Conservation (phyloP, 495 filamentous ascomycete genomes). For the Parathielavia hyrcaniae region DNA sequence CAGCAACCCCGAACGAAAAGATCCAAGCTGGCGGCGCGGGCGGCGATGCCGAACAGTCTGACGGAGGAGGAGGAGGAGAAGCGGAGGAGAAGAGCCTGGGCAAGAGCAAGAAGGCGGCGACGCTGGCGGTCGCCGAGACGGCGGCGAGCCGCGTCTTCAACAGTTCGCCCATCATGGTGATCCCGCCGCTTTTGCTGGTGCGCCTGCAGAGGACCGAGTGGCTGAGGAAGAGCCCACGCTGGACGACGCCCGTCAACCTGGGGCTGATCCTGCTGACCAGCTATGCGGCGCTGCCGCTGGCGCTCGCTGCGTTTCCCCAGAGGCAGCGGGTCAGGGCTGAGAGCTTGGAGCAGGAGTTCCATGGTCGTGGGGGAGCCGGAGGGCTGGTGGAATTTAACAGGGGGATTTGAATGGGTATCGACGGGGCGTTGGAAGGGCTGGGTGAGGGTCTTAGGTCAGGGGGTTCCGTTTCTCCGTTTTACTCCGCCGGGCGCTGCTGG, state of each 20-base stretch:
- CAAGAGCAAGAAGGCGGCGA: slow-evolving; percentile 80
- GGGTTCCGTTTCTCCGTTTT: not conserved
- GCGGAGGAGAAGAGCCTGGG: slow-evolving; percentile 53
- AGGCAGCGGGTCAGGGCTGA: slow-evolving; percentile 68
- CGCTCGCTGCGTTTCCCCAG: slow-evolving; percentile 87
- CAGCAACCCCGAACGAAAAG: not conserved
- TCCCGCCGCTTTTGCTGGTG: slow-evolving; percentile 82
- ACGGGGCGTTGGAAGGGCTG: not conserved
- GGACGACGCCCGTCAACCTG: slow-evolving; percentile 73
- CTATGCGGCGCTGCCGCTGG: slow-evolving; percentile 76
- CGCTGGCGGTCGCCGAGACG: slow-evolving; percentile 83
- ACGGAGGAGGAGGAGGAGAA: not conserved
- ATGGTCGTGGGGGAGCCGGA: slow-evolving; percentile 61
- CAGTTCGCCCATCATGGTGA: slow-evolving; percentile 91
- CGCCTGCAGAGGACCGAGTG: slow-evolving; percentile 68
- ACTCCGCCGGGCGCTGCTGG: not conserved
- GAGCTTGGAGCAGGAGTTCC: slow-evolving; percentile 76
- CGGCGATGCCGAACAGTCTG: not conserved
- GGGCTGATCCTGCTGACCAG: slow-evolving; percentile 75
- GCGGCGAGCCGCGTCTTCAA: slow-evolving; percentile 85
- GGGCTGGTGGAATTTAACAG: slow-evolving; percentile 86
- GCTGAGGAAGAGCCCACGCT: slow-evolving; percentile 64
- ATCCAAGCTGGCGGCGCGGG: not conserved
- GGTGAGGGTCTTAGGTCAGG: not conserved
- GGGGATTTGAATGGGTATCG: slow-evolving; percentile 55